Evolutionary conservation across 202 grass and related monocot species (phyloP).

Genomic region (Brachypodium distachyon): DNA sequence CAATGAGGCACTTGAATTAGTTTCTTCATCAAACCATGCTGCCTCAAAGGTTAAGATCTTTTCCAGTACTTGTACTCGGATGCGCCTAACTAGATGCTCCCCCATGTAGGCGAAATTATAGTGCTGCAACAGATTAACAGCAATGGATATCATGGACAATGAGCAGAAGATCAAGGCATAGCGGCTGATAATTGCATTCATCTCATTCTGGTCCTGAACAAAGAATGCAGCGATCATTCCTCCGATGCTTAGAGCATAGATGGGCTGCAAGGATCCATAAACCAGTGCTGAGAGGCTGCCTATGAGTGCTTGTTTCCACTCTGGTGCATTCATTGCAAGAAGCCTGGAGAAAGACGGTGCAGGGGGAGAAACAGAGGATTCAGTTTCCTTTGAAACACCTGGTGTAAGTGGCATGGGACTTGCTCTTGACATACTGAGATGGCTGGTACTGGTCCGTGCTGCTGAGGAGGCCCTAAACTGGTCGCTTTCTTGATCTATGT

Average conservation of each 20-base stretch:
- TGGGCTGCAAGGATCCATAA: conserved; percentile 88
- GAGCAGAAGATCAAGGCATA: conserved; percentile 87
- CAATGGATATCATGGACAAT: conserved; percentile 65
- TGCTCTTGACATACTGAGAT: conserved; percentile 70
- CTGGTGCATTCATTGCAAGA: conserved; percentile 88
- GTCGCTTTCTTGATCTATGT: conserved; percentile 89
- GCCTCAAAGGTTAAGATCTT: conserved; percentile 93
- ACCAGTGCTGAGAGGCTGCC: conserved; percentile 72
- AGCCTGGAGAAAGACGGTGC: conserved; percentile 91
- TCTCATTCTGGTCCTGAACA: conserved; percentile 63
- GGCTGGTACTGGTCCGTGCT: conserved; percentile 72
- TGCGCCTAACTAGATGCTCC: conserved; percentile 83
- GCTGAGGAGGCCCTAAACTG: conserved; percentile 57
- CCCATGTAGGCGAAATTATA: conserved; percentile 96
- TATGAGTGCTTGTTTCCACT: conserved; percentile 86
- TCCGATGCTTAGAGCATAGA: conserved; percentile 82
- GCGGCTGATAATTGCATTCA: conserved; percentile 68
- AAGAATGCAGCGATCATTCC: conserved; percentile 97
- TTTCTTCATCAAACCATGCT: conserved; percentile 95
- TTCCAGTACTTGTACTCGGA: conserved; percentile 74
- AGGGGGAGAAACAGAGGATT: conserved; percentile 18
- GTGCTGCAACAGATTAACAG: conserved; percentile 83
- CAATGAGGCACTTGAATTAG: conserved; percentile 75
- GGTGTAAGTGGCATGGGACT: conserved; percentile 76
- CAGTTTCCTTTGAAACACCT: conserved; percentile 29